A percentile compares a stretch with the other conserved stretches of the same genome.
Conservation (phyloP, 2,329 filamentous ascomycete genomes). For the Cryphonectria radicalis region DNA sequence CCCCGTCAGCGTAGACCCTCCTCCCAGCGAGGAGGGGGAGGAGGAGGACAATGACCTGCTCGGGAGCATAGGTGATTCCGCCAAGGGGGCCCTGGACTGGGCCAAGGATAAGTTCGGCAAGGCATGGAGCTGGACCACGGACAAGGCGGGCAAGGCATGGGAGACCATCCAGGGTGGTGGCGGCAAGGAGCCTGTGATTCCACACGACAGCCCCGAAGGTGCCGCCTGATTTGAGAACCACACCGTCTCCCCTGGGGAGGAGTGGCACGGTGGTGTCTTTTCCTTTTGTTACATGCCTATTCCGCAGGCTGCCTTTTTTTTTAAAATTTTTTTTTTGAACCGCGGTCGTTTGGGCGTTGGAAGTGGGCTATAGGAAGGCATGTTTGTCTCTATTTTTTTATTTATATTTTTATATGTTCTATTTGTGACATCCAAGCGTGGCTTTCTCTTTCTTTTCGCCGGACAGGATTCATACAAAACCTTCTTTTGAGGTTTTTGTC, state of each 20-base stretch:
- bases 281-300: background rate
- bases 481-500: background rate
- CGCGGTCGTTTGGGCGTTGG: background rate
- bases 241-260: too few species aligned
- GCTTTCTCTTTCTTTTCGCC: background rate
- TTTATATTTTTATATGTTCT: background rate
- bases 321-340: background rate
- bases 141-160: constrained; percentile 52
- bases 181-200: constrained; percentile 10
- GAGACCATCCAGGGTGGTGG: constrained; percentile 45
- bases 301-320: background rate
- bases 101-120: constrained; percentile 52
- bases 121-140: constrained; percentile 55
- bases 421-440: background rate
- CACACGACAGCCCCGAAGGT: background rate
- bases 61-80: constrained; percentile 36
- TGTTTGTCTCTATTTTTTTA: background rate
- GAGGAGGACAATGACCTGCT: constrained; percentile 36
- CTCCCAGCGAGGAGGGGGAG: constrained; percentile 24
- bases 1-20: constrained; percentile 32
- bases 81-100: constrained; percentile 55
- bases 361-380: background rate
- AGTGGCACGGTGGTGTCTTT: background rate
- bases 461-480: background rate
- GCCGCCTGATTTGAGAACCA: background rate